Percentiles rank a stretch among this genome's conserved stretches.
Evolutionary conservation across 495 filamentous ascomycete genomes (phyloP).

Genomic region (Aspergillus biplanus): DNA sequence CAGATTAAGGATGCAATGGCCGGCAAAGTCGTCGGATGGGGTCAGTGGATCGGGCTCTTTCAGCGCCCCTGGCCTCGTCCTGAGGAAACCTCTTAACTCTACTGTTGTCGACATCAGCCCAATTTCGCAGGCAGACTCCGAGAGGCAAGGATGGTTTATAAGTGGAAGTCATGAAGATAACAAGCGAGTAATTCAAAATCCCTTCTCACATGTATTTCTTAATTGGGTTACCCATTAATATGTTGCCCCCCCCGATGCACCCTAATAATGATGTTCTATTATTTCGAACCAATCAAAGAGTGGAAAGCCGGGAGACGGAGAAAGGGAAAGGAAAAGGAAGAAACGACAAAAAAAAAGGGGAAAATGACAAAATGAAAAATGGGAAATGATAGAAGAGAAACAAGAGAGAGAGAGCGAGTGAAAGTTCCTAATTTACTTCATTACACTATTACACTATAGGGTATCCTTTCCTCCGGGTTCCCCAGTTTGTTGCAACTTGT

Average conservation of each 20-base stretch:
- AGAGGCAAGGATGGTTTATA: background rate
- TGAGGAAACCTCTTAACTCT: background rate
- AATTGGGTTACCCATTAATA: background rate
- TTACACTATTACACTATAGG: background rate
- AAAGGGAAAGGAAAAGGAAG: background rate
- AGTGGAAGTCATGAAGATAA: background rate
- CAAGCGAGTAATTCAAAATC: background rate
- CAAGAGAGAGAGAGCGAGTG: too few relatives aligned
- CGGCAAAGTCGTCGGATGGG: slow-evolving; percentile 55
- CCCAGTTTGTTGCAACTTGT: background rate
- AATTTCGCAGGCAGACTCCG: background rate
- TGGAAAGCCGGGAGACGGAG: background rate
- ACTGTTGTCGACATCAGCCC: background rate
- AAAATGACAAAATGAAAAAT: background rate
- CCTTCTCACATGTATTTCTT: slow-evolving; percentile 6
- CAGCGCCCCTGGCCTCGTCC: slow-evolving; percentile 42
- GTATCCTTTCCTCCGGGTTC: background rate
- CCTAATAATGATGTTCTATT: slow-evolving; percentile 4
- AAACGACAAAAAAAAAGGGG: background rate
- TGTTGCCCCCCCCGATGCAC: background rate
- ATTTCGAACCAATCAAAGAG: background rate
- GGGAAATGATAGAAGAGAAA: background rate
- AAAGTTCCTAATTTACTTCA: background rate
- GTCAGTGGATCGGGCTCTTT: slow-evolving; percentile 52
- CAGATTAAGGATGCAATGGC: slow-evolving; percentile 46